Evolutionary conservation across 2,329 filamentous ascomycete species (phyloP).

Genomic region (Orbilia oligospora): DNA sequence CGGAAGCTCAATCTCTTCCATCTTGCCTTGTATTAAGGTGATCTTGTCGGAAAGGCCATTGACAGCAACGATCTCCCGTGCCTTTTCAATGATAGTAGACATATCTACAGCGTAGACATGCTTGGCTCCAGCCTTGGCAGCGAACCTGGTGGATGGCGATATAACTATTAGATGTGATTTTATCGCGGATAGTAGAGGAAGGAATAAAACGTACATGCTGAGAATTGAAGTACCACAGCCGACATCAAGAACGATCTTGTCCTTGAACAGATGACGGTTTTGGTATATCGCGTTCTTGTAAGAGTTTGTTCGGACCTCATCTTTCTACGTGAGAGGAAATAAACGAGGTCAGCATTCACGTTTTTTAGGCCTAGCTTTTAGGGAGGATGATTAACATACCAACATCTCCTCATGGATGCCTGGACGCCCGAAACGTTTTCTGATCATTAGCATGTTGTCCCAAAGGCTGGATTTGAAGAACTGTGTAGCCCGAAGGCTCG

Average conservation of each 20-base stretch:
- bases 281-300: slow-evolving; percentile 99
- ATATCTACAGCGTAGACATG: slow-evolving; percentile 99
- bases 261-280: slow-evolving; percentile 93
- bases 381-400: slow-evolving; percentile 74
- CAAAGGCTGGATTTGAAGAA: slow-evolving; percentile 63
- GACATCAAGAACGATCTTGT: slow-evolving; percentile 95
- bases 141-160: slow-evolving; percentile 78
- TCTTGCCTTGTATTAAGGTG: slow-evolving; percentile 97
- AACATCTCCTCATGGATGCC: slow-evolving; percentile 99
- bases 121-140: slow-evolving; percentile 93
- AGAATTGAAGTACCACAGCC: slow-evolving; percentile 98
- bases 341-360: slow-evolving; percentile 59
- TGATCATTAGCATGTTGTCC: slow-evolving; percentile 42
- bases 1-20: slow-evolving; percentile 96
- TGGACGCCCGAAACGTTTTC: slow-evolving; percentile 66
- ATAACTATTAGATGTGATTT: slow-evolving; percentile 42
- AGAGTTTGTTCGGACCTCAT: slow-evolving; percentile 94
- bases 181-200: slow-evolving; percentile 26
- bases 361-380: neutral
- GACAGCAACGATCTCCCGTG: slow-evolving; percentile 89
- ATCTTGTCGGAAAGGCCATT: slow-evolving; percentile 97
- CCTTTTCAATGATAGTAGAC: slow-evolving; percentile 99
- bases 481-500: neutral
- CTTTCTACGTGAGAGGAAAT: slow-evolving; percentile 77
- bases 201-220: slow-evolving; percentile 84